phyloP scores from a whole-genome alignment of 164 flowering plant species.

The Sedum album region DNA sequence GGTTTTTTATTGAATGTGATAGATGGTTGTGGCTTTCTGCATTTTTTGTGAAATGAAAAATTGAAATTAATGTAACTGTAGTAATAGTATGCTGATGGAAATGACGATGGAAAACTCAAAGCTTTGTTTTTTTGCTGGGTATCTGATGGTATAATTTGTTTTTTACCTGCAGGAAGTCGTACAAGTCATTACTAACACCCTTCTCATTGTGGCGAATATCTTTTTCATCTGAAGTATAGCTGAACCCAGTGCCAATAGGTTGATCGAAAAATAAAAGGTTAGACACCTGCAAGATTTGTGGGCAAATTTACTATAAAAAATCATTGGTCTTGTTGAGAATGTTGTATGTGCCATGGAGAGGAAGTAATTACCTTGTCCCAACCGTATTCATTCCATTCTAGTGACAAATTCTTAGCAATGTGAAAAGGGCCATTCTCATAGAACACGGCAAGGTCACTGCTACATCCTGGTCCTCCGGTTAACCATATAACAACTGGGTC shows the following conservation, averaged over 20 bases:
- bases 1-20: background rate
- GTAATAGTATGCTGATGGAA: background rate
- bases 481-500: conserved; percentile 43
- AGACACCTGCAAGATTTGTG: conserved; percentile 24
- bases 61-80: background rate
- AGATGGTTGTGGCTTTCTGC: background rate
- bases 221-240: conserved; percentile 27
- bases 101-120: background rate
- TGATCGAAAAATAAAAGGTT: conserved; percentile 45
- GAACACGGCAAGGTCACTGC: conserved; percentile 35
- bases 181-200: conserved; percentile 40
- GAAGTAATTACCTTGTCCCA: conserved; percentile 35
- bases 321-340: background rate
- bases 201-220: conserved; percentile 39
- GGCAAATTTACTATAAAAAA: background rate
- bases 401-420: conserved; percentile 32
- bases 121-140: background rate
- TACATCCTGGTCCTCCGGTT: conserved; percentile 37
- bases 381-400: conserved; percentile 37
- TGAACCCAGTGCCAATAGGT: conserved; percentile 39
- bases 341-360: background rate
- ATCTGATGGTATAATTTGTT: background rate
- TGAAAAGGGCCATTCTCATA: conserved; percentile 33
- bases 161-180: conserved; percentile 41
- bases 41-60: background rate